Percentiles rank a stretch among this genome's conserved stretches.
Evolutionary conservation across 768 basidiomycete genomes (phyloP).

Genomic region (Pleurotus eryngii): DNA sequence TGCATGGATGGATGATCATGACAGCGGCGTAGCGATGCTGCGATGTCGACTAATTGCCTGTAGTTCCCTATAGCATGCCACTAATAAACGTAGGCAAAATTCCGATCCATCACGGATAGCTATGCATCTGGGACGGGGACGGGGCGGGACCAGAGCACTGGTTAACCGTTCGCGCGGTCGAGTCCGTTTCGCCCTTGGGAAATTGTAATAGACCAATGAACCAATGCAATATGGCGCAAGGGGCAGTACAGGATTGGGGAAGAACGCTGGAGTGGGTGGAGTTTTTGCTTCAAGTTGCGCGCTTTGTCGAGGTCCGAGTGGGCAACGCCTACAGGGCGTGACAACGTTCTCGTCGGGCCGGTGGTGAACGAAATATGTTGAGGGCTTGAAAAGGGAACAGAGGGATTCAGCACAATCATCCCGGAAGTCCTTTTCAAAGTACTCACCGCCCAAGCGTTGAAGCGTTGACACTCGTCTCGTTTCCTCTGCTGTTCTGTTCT

Average conservation of each 20-base stretch:
- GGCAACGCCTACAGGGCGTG: slow-evolving; percentile 21
- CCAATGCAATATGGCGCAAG: slow-evolving; percentile 77
- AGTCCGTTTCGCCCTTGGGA: slow-evolving; percentile 65
- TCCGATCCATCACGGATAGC: no score
- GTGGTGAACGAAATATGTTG: slow-evolving; percentile 12
- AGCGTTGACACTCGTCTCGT: slow-evolving; percentile 57
- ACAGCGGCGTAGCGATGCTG: no score
- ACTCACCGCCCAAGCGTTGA: slow-evolving; percentile 50
- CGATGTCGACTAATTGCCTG: no score
- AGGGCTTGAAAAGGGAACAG: slow-evolving; percentile 17
- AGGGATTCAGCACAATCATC: slow-evolving; percentile 34
- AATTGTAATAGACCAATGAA: slow-evolving; percentile 94
- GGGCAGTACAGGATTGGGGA: slow-evolving; percentile 18
- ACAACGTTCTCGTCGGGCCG: slow-evolving; percentile 22
- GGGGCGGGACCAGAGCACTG: slow-evolving; percentile 35
- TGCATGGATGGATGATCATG: no score
- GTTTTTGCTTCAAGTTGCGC: slow-evolving; percentile 12
- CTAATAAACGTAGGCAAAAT: no score
- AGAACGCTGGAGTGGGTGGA: slow-evolving; percentile 14
- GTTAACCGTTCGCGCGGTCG: slow-evolving; percentile 70
- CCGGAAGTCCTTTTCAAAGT: slow-evolving; percentile 40
- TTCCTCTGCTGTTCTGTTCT: no score
- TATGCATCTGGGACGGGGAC: no score
- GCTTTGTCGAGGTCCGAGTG: background rate
- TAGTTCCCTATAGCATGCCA: no score